These are phyloP conservation scores for Pistacia atlantica DNA, from an alignment of 345 rosid species.

Conservation along the genomic window DNA sequence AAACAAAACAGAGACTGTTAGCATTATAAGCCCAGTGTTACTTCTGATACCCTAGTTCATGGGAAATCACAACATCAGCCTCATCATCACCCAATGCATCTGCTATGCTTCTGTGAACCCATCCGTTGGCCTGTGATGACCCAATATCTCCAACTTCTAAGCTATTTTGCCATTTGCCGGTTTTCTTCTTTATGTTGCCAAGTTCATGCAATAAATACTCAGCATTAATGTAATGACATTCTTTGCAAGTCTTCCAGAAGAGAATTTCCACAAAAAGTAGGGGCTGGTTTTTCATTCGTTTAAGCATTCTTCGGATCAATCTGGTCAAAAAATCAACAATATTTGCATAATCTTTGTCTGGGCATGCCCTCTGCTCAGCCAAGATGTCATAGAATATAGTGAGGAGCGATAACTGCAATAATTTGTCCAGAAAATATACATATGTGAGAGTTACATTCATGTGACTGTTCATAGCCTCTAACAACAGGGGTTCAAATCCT, in stretches of 20 bases:
- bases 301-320: conserved; percentile 48
- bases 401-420: conserved; percentile 80
- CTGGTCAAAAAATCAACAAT: conserved; percentile 67
- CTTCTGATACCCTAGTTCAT: conserved; percentile 54
- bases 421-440: conserved; percentile 2
- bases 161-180: conserved; percentile 37
- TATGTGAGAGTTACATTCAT: not conserved
- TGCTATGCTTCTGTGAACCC: conserved; percentile 75
- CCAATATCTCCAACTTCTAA: conserved; percentile 48
- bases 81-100: conserved; percentile 99
- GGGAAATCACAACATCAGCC: conserved; percentile 83
- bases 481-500: not conserved
- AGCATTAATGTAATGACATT: conserved; percentile 83
- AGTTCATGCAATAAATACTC: conserved; percentile 87
- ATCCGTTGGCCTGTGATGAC: conserved; percentile 44
- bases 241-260: conserved; percentile 82
- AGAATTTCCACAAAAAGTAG: conserved; percentile 93
- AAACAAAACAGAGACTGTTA: not conserved
- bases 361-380: conserved; percentile 70
- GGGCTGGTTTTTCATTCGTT: conserved; percentile 74
- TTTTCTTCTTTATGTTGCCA: conserved; percentile 61
- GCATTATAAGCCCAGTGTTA: conserved; percentile 34
- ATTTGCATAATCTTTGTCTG: conserved; percentile 55
- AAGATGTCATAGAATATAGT: conserved; percentile 72
- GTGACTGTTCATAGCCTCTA: not conserved